Base-by-base conservation (phyloP, 139 green algal genomes). In the Volvox africanus region DNA sequence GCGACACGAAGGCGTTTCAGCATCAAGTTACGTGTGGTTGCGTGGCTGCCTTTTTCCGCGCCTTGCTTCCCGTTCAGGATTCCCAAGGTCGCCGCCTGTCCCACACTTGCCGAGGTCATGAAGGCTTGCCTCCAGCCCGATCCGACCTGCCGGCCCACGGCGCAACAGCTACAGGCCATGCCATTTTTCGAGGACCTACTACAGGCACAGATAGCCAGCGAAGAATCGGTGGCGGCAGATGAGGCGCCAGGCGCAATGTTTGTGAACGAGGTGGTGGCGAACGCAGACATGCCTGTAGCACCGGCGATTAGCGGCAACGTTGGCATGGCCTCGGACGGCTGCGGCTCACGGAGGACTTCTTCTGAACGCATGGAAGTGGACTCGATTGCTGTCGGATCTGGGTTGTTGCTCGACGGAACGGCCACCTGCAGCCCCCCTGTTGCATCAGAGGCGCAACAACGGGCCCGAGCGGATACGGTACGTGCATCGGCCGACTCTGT, bases 111-210 rank as follows among this genome's bases (percentile, higher is more conserved):
- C 24, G 73, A 83, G 20, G 73, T 62, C 44, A 21, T 90, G 1
- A 61, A 30, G 24, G 86, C 86, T 9, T 75, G 50, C 50, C 86
- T 90, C 3, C 18, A 90, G 35, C 86, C 86, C 50, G 73, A 90
- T 44, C 86, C 86, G 0, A 69, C 86, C 12, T 0, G 5, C 5
- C 86, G 86, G 0, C 71, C 86, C 50, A 76, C 73, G 26, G 86
- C 86, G 30, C 67, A 69, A 14, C 73, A 83, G 86, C 73, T 90
- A 16, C 86, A 83, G 86, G 30, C 6, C 24, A 62, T 77, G 50
- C 24, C 86, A 13, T 83, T 84, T 22, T 90, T 90, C 50, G 71
- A 61, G 0, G 86, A 90, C 86, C 20, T 90, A 16, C 86, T 73
- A 22, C n/a, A 75, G 9, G 86, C 73, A 2, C 86, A 84, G 14